These are phyloP conservation scores for Torulaspora pretoriensis DNA, from an alignment of 1,139 yeast genomes.

Conservation along the genomic window DNA sequence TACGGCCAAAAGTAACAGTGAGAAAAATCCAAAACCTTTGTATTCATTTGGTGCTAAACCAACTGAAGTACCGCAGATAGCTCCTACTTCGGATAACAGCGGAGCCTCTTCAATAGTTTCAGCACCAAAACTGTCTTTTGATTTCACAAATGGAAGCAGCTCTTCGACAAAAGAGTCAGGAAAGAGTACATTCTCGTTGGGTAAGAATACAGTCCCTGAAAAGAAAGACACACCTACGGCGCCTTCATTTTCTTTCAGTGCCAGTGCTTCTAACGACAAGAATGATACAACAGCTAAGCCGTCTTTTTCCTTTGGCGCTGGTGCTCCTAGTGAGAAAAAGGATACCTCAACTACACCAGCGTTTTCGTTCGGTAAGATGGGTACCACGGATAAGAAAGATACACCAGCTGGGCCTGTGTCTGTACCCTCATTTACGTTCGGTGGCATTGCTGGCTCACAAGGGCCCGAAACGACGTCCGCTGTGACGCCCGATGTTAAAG, in stretches of 20 bases:
- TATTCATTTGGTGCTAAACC: constrained; percentile 4
- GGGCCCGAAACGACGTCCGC: constrained; percentile 6
- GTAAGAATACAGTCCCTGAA: background rate
- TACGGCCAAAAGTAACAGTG: background rate
- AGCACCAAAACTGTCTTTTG: constrained; percentile 2
- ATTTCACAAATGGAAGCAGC: constrained; percentile 1
- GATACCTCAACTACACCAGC: constrained; percentile 5
- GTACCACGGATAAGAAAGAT: constrained; percentile 7
- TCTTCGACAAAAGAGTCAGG: background rate
- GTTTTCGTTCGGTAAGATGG: constrained; percentile 11
- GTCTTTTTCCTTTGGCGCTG: constrained; percentile 12
- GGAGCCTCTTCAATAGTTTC: background rate
- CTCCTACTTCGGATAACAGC: background rate
- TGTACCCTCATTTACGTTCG: constrained; percentile 14
- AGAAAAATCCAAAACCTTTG: background rate
- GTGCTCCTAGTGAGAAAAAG: constrained; percentile 8
- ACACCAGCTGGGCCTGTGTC: constrained; percentile 3
- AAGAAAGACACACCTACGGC: background rate
- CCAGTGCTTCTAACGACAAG: constrained; percentile 1
- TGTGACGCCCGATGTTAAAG: constrained; percentile 7
- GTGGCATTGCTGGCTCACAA: constrained; percentile 1
- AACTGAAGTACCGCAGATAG: background rate
- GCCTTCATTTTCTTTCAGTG: constrained; percentile 14
- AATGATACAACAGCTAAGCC: constrained; percentile 4
- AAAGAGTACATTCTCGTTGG: constrained; percentile 2